Base-by-base conservation (phyloP, 805 yeast species). In the Candida xyloterini region DNA sequence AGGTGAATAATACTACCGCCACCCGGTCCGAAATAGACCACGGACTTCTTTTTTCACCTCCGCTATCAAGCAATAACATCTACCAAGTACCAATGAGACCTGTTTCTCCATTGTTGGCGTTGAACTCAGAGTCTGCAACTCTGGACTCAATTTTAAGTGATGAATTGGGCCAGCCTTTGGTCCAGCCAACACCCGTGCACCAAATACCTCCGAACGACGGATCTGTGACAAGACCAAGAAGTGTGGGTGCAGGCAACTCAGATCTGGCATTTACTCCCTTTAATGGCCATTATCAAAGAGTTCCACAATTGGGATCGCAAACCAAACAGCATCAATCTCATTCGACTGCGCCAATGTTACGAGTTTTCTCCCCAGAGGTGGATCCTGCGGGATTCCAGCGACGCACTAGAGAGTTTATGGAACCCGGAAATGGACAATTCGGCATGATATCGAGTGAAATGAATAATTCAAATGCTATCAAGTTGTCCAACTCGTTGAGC, bases 201-300 rank as follows among this genome's bases (percentile, higher is more conserved):
- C 43, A 43, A 24, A 21, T 41, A 11, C 35, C 47, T 14, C 11
- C 16, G 31, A 25, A 44, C 33, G 35, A 29, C 40, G 27, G 56
- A 54, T 21, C 50, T 56, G 18, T 55, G 23, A 42, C 44, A 31
- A 60, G 78, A 46, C 76, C 78, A 9, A 63, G 65, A 46, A 68
- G 74, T 22, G 76, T 75, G 2, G 77, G 71, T 21, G 73, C 74
- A 23, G 55, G 51, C 35, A 40, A 44, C 36, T 41, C 50, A 18
- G 50, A 51, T 15, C 28, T 50, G 18, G 27, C 48, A 16, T 37
- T 50, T 38, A 16, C 49, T 11, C 40, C 52, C 18, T 18, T 40
- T 13, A 35, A 20, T 13, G 40, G 33, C 26, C 42, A 31, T 28
- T 35, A 25, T 25, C 40, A 25, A 14, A 30, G 43, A 13, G 15